Conservation (phyloP, 176 grass and related monocot genomes). For the Carex cristatella region DNA sequence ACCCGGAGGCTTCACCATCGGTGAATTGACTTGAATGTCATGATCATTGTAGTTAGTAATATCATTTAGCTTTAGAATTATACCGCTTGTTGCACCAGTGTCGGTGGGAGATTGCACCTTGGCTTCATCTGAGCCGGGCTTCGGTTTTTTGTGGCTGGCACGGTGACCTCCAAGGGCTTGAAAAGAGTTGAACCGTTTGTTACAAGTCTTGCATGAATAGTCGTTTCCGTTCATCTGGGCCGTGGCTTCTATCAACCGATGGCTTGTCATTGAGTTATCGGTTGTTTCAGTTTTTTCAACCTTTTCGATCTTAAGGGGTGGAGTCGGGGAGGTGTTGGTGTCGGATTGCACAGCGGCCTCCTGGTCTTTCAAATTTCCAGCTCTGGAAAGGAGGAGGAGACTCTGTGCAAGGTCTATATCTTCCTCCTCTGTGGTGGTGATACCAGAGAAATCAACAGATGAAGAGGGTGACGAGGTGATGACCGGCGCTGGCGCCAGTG, state of each 20-base stretch:
- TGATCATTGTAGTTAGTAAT: not conserved
- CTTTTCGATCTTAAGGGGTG: not conserved
- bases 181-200: conserved; percentile 75
- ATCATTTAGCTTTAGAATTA: not conserved
- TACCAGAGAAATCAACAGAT: conserved; percentile 33
- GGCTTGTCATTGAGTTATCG: not conserved
- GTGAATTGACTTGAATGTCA: not conserved
- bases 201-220: conserved; percentile 74
- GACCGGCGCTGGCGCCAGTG: not conserved
- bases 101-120: not conserved
- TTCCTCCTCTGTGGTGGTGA: conserved; percentile 69
- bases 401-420: conserved; percentile 58
- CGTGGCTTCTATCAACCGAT: not conserved
- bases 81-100: not conserved
- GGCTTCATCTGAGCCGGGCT: conserved; percentile 14
- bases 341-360: conserved; percentile 9
- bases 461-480: conserved; percentile 12
- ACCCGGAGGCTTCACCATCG: conserved; percentile 29
- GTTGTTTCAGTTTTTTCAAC: not conserved
- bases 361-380: conserved; percentile 37
- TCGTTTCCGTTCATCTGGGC: conserved; percentile 9
- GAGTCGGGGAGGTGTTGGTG: not conserved
- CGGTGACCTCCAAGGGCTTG: conserved; percentile 93
- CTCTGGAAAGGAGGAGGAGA: conserved; percentile 78
- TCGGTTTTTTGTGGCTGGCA: conserved; percentile 90